Evolutionary conservation across 1,284 basidiomycete species (phyloP).

Genomic region (Cutaneotrichosporon cavernicola): DNA sequence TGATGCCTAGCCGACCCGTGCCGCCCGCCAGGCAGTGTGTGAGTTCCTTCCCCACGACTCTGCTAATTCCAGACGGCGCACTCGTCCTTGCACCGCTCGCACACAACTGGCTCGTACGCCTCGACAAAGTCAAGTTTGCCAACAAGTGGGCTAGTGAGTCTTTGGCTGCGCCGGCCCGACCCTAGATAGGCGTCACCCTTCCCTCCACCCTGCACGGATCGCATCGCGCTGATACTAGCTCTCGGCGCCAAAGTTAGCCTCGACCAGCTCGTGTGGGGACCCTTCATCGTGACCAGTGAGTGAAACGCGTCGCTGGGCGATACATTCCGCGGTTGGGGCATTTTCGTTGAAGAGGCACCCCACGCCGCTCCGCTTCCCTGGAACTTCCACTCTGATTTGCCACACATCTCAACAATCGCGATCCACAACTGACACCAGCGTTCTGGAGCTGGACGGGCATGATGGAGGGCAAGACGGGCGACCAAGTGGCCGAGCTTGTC

Average conservation of each 20-base stretch:
- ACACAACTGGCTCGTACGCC: conserved; percentile 21
- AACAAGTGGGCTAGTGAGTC: conserved; percentile 22
- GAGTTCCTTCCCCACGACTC: neutral
- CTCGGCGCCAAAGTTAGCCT: conserved; percentile 16
- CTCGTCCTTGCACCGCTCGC: conserved; percentile 26
- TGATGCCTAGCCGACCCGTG: conserved; percentile 16
- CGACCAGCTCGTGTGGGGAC: conserved; percentile 27
- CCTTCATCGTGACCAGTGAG: conserved; percentile 25
- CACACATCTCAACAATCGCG: no score
- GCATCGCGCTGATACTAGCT: conserved; percentile 16
- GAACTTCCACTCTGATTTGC: neutral
- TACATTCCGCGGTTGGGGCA: neutral
- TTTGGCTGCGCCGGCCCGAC: neutral
- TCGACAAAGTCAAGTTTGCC: conserved; percentile 19
- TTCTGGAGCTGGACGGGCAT: conserved; percentile 47
- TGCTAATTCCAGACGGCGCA: conserved; percentile 20
- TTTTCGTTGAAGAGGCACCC: neutral
- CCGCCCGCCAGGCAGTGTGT: conserved; percentile 21
- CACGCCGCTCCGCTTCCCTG: neutral
- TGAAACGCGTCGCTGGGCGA: neutral
- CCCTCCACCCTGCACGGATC: neutral
- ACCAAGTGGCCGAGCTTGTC: conserved; percentile 45
- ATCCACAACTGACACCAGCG: conserved; percentile 23
- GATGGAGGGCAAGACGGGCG: conserved; percentile 44
- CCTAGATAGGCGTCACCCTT: neutral